These are phyloP conservation scores for Cutaneotrichosporon cutaneum DNA, from an alignment of 1,284 basidiomycete species.

Conservation along the genomic window DNA sequence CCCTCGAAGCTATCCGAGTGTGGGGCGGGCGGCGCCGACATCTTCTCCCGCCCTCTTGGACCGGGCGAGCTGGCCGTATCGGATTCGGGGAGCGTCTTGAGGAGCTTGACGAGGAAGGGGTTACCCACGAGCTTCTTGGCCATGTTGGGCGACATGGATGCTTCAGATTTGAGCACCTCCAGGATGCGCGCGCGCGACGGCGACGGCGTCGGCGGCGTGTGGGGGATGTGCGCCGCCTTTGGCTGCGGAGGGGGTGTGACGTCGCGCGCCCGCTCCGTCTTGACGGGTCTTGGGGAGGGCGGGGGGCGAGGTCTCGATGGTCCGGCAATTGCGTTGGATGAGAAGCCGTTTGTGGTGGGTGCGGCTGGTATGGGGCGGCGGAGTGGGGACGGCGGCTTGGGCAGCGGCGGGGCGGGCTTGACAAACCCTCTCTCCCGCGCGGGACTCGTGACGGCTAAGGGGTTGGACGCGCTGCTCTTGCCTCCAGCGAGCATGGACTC, in stretches of 20 bases:
- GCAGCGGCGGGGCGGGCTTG: constrained; percentile 8
- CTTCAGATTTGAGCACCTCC: constrained; percentile 41
- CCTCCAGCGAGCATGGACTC: constrained; percentile 37
- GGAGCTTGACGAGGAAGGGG: constrained; percentile 38
- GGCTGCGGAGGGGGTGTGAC: constrained; percentile 31
- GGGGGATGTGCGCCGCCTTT: constrained; percentile 6
- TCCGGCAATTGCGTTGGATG: background rate
- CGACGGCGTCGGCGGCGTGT: constrained; percentile 45
- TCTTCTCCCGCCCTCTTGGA: background rate
- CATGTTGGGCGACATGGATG: constrained; percentile 44
- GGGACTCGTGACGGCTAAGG: constrained; percentile 19
- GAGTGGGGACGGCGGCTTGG: constrained; percentile 17
- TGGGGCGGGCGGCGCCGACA: background rate
- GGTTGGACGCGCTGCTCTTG: constrained; percentile 20
- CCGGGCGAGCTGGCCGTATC: background rate
- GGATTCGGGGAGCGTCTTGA: constrained; percentile 39
- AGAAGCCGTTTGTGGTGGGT: background rate
- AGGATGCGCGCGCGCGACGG: constrained; percentile 41
- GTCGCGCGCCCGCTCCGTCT: constrained; percentile 7
- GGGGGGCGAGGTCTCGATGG: background rate
- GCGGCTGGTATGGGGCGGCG: background rate
- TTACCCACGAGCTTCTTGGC: constrained; percentile 42
- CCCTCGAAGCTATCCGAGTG: background rate
- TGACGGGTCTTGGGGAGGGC: background rate
- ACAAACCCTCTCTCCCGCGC: constrained; percentile 10